phyloP scores from a whole-genome alignment of 2,329 filamentous ascomycete genomes.

The Monilinia laxa region DNA sequence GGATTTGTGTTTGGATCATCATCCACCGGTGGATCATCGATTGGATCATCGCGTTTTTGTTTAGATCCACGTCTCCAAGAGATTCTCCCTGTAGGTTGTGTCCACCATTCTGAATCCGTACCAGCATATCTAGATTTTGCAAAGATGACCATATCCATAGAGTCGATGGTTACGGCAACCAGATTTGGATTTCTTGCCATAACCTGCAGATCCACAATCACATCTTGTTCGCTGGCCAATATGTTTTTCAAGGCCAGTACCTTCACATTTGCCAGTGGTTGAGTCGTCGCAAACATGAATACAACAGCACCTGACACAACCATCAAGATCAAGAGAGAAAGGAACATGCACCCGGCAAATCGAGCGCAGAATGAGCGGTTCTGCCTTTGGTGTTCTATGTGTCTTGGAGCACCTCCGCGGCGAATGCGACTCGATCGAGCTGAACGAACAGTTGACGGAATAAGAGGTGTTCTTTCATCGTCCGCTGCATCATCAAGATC shows the following conservation, averaged over 20 bases:
- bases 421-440: slow-evolving; percentile 57
- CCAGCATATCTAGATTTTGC: slow-evolving; percentile 89
- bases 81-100: slow-evolving; percentile 40
- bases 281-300: slow-evolving; percentile 88
- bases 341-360: slow-evolving; percentile 81
- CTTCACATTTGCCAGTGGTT: slow-evolving; percentile 76
- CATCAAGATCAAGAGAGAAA: slow-evolving; percentile 77
- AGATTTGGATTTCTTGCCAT: slow-evolving; percentile 91
- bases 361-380: slow-evolving; percentile 65
- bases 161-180: slow-evolving; percentile 79
- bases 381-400: slow-evolving; percentile 69
- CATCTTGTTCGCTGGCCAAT: slow-evolving; percentile 86
- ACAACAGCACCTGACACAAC: slow-evolving; percentile 82
- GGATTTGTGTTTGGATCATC: slow-evolving; percentile 65
- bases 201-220: slow-evolving; percentile 91
- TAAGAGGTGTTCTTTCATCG: slow-evolving; percentile 83
- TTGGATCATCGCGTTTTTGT: slow-evolving; percentile 36
- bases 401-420: slow-evolving; percentile 56
- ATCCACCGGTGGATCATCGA: slow-evolving; percentile 47
- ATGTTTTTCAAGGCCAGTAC: slow-evolving; percentile 84
- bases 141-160: slow-evolving; percentile 89
- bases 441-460: slow-evolving; percentile 59
- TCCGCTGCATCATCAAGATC: slow-evolving; percentile 85
- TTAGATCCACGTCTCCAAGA: slow-evolving; percentile 40
- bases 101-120: slow-evolving; percentile 57